phyloP scores from a whole-genome alignment of 2,329 filamentous ascomycete species.

The Alternaria angustiovoidea region DNA sequence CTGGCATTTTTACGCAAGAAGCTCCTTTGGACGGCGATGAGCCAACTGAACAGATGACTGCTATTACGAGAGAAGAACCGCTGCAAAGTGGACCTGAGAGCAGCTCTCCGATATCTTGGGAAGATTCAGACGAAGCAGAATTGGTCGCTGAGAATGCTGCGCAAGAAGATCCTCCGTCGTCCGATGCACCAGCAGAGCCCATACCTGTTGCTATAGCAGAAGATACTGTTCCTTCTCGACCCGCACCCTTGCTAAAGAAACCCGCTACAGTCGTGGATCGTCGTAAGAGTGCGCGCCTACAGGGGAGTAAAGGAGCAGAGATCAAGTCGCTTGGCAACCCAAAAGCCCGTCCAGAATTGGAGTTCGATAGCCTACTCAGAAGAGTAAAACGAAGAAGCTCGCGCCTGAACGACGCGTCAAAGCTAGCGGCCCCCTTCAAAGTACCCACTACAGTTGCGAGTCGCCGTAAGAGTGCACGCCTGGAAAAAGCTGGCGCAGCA shows the following conservation, averaged over 20 bases:
- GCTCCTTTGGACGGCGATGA: neutral
- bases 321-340: neutral
- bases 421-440: neutral
- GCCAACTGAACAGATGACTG: neutral
- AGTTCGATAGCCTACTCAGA: neutral
- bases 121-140: conserved; percentile 1
- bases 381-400: neutral
- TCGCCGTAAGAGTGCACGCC: neutral
- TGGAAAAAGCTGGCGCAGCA: neutral
- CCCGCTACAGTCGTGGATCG: neutral
- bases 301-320: neutral
- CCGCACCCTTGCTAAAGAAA: neutral
- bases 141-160: neutral
- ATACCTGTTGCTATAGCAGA: neutral
- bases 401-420: neutral
- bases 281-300: neutral
- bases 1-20: neutral
- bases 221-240: neutral
- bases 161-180: neutral
- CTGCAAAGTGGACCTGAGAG: neutral
- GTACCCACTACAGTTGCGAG: neutral
- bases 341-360: neutral
- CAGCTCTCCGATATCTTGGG: neutral
- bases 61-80: neutral
- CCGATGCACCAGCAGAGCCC: neutral